Base-by-base conservation (phyloP, 352 stramenopile species). In the Pythium sukuiense region DNA sequence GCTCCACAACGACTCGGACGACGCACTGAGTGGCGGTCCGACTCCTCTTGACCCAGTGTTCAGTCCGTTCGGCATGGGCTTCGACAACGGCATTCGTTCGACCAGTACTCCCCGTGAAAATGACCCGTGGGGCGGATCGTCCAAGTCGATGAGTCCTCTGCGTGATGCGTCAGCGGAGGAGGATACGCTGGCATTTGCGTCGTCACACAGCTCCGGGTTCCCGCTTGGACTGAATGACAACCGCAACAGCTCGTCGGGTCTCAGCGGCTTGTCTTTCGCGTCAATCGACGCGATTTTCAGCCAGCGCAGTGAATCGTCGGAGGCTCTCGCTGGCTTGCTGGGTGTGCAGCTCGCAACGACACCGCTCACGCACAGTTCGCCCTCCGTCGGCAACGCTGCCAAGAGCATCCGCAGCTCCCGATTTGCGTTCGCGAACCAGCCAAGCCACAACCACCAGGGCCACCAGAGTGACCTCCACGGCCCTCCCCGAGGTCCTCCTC, bases 251-350 rank as follows among this genome's bases (percentile, higher is more conserved):
- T 46, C 54, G 2, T 52, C 62, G 6, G 35, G 49, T 14, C 35
- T 63, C 30, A 59, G 52, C 14, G 55, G 56, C 1, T 76, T 81
- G 39, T 92, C 84, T 18, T 95, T 95, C 74, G 82, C 84, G 6
- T 90, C 84, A 1, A 91, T 95, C 49, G 86, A 95, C 55, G 83
- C 86, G 20, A 92, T 92, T 55, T 95, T 95, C 66, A 91, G 76
- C 54, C 77, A 89, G 45, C 76, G 83, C 27, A 88, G 78, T 33
- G 83, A 93, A 29, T 80, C 84, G n/a, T 88, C 86, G 8, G 84
- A 92, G 35, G 81, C 83, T 7, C 73, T 92, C 8, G 86, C 84
- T 12, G 81, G 79, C 6, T 58, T 93, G 29, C 67, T 93, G 24
- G 81, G 86, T 18, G 78, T 91, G 1, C 64, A 89, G 49, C 71